Evolutionary conservation across 352 stramenopile genomes (phyloP), one percentile per base, ranked within the genome.

Genomic region (Phytophthora brassicae): DNA sequence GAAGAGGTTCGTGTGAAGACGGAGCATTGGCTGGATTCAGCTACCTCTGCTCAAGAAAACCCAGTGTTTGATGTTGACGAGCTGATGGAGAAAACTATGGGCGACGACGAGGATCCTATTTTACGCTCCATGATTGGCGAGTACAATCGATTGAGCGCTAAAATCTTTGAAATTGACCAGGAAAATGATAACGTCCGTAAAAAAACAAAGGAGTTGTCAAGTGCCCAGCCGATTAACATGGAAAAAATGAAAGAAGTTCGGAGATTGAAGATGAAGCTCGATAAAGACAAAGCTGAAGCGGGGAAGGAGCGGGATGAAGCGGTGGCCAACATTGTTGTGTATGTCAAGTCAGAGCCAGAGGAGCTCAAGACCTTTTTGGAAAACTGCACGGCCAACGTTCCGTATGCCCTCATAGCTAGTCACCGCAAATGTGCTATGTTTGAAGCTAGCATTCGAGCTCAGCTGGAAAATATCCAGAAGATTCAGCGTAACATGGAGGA

Each of bases 401-500:
- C 78, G 0, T 66, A 77, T 35, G 79, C 78, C 0, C 74, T 88
- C 56, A 45, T 53, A 1, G 61, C 77, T 12, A 79, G 71, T 33
- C 84, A 93, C 46, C 70, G 70, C 1, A 75, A 77, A 4, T 89
- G 81, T 33, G 74, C 71, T 8, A 61, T 61, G 9, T 17, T 84
- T 0, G 72, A 89, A 45, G 67, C 70, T 2, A 51, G 36, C 17
- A 85, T 93, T 39, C 61, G 58, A 20, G 53, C 66, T 1, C 79
- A 79, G 16, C 46, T 72, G 20, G 41, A 56, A 20, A 57, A 50
- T 13, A 64, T 91, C 6, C 51, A 66, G 5, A 57, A 26, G 36
- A 64, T 77, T 42, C 77, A 88, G 48, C 67, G 60, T 20, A 58
- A 84, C 2, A 76, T 93, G 75, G 72, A 86, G 29, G 75, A 89